A percentile compares a stretch with the other conserved stretches of the same genome.
Conservation (phyloP, 495 filamentous ascomycete species). For the Neurospora hispaniola region DNA sequence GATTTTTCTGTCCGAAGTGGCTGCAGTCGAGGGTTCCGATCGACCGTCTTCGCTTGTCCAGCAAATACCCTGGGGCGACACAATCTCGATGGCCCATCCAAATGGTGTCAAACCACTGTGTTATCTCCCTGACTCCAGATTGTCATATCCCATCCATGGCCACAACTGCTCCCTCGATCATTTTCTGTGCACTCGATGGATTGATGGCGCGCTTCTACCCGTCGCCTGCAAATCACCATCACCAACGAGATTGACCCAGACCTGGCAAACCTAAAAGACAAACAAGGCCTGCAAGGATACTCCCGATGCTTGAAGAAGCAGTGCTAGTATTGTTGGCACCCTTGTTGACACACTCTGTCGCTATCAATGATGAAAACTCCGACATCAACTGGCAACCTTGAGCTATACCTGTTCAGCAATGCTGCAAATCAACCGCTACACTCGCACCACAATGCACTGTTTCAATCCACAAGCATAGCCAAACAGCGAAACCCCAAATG, state of each 20-base stretch:
- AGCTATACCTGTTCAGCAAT: background rate
- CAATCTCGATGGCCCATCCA: background rate
- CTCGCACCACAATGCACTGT: background rate
- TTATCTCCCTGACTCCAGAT: background rate
- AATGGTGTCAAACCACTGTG: background rate
- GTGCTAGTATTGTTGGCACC: background rate
- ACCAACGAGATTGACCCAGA: background rate
- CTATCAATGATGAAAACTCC: background rate
- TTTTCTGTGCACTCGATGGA: background rate
- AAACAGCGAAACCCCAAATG: background rate
- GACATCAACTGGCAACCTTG: background rate
- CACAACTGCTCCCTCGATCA: background rate
- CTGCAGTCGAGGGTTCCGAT: background rate
- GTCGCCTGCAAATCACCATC: background rate
- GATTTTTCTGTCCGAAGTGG: background rate
- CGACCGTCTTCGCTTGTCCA: background rate
- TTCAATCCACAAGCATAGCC: background rate
- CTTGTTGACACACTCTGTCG: background rate
- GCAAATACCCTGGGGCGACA: background rate
- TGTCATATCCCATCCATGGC: background rate
- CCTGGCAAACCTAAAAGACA: background rate
- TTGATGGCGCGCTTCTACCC: background rate
- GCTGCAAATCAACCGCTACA: background rate
- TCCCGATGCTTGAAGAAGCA: background rate
- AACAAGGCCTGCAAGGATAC: background rate